phyloP scores from a whole-genome alignment of 805 yeast species.

The Wickerhamomyces ciferrii region DNA sequence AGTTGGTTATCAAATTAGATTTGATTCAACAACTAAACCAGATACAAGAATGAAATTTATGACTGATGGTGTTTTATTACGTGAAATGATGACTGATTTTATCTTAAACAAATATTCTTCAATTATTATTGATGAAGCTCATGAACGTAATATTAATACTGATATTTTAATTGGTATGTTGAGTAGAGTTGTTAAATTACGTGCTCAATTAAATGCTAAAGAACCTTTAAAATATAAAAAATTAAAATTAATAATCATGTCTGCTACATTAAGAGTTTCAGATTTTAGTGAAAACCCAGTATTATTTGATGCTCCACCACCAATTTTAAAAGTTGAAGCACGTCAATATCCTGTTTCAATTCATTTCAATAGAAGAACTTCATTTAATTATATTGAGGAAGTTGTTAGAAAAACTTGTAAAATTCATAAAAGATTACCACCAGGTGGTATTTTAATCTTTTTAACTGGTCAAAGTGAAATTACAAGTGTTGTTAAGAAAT shows the following conservation, averaged over 20 bases:
- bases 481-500: constrained; percentile 60
- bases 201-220: constrained; percentile 47
- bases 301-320: constrained; percentile 73
- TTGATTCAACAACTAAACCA: constrained; percentile 60
- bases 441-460: constrained; percentile 89
- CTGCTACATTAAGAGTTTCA: constrained; percentile 91
- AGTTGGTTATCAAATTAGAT: constrained; percentile 81
- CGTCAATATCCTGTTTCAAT: constrained; percentile 91
- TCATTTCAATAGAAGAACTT: constrained; percentile 82
- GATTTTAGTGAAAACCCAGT: constrained; percentile 83
- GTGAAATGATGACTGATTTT: constrained; percentile 92
- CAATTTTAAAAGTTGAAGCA: constrained; percentile 83
- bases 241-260: constrained; percentile 86
- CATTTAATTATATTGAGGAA: constrained; percentile 76
- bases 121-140: constrained; percentile 94
- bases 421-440: constrained; percentile 81
- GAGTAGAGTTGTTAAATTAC: constrained; percentile 74
- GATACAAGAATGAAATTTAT: constrained; percentile 78
- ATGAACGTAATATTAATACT: constrained; percentile 92
- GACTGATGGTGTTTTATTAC: constrained; percentile 91
- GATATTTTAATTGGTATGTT: constrained; percentile 94
- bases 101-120: constrained; percentile 77
- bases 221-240: constrained; percentile 49
- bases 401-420: constrained; percentile 81
- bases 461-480: constrained; percentile 96